Conservation (phyloP, 768 basidiomycete species). For the Phlebiopsis flavidoalba region DNA sequence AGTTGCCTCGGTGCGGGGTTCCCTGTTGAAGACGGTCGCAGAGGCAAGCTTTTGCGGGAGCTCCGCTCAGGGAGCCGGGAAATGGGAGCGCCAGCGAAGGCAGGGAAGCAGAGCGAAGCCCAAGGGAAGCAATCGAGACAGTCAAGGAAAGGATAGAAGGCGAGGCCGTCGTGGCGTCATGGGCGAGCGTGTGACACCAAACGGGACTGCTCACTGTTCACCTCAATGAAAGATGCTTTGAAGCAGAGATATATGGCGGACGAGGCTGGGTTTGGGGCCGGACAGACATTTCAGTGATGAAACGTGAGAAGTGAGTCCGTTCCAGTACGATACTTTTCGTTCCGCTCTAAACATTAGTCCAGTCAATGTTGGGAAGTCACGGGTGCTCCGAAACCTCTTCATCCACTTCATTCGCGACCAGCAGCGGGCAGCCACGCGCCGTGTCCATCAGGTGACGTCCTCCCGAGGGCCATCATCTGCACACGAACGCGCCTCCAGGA, state of each 20-base stretch:
- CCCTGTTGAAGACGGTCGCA: constrained; percentile 57
- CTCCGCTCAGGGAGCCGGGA: constrained; percentile 17
- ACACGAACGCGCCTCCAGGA: constrained; percentile 18
- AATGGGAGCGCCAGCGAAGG: constrained; percentile 22
- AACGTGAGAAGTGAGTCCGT: constrained; percentile 61
- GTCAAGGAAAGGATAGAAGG: constrained; percentile 93
- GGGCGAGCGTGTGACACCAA: constrained; percentile 88
- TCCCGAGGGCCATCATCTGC: constrained; percentile 19
- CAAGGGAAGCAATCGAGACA: constrained; percentile 79
- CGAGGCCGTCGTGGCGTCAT: constrained; percentile 78
- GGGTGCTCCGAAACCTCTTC: constrained; percentile 86
- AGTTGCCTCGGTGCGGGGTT: constrained; percentile 73
- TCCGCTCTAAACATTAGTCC: not conserved
- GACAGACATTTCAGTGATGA: constrained; percentile 71
- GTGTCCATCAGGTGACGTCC: constrained; percentile 14
- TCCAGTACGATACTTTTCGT: constrained; percentile 1
- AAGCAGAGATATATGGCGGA: constrained; percentile 95
- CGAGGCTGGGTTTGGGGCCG: constrained; percentile 65
- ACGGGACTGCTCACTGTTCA: constrained; percentile 86
- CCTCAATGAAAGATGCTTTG: constrained; percentile 83
- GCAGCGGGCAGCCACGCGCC: constrained; percentile 32
- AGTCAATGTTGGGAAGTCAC: constrained; percentile 95
- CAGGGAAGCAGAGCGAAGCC: constrained; percentile 51
- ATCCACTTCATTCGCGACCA: constrained; percentile 71
- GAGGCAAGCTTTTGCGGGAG: constrained; percentile 48